These are phyloP conservation scores for Solanum clarkiae DNA, from an alignment of 257 asterid species.

Conservation along the genomic window DNA sequence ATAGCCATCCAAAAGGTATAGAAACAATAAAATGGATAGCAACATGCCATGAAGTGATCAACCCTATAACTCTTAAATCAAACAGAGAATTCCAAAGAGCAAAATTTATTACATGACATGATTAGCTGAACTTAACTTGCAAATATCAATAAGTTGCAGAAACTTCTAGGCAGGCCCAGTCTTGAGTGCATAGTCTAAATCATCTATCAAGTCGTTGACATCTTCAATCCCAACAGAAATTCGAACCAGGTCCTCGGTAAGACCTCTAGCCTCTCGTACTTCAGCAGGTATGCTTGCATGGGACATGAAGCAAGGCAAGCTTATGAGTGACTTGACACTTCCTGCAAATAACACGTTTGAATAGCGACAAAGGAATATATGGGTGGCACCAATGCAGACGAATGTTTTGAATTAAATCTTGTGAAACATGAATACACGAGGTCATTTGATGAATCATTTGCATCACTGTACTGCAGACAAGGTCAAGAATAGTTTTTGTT, in stretches of 20 bases:
- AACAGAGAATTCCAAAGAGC: background rate
- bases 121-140: background rate
- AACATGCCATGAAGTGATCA: background rate
- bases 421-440: background rate
- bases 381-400: background rate
- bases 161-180: constrained; percentile 38
- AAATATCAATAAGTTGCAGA: background rate
- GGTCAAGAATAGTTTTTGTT: background rate
- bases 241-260: constrained; percentile 67
- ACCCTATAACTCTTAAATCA: background rate
- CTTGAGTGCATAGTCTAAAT: constrained; percentile 54
- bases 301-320: constrained; percentile 93
- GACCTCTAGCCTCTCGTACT: constrained; percentile 68
- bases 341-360: constrained; percentile 23
- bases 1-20: background rate
- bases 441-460: background rate
- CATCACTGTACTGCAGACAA: background rate
- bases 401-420: background rate
- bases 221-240: constrained; percentile 86
- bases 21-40: background rate
- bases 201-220: constrained; percentile 64
- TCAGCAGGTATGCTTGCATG: constrained; percentile 74
- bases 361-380: background rate
- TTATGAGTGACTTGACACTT: constrained; percentile 81
- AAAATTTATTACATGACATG: background rate